Percentiles rank a stretch among this genome's conserved stretches.
phyloP scores from a whole-genome alignment of 2,329 filamentous ascomycete genomes.

The Ophiostoma himal-ulmi region DNA sequence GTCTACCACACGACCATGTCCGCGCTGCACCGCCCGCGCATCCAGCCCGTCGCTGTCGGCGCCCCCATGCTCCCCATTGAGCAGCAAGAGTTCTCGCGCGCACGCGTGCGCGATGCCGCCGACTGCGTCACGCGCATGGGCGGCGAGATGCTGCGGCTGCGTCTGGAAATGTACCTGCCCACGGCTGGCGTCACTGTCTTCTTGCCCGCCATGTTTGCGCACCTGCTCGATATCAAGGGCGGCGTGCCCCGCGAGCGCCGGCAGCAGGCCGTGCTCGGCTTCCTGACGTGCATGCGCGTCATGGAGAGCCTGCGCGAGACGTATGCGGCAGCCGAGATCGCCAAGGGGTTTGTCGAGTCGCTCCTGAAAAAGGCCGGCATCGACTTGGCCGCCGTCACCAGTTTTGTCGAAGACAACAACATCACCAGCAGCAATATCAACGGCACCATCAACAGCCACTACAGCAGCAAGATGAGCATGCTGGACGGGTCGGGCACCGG shows the following conservation, averaged over 20 bases:
- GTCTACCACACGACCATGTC: slow-evolving; percentile 88
- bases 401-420: slow-evolving; percentile 39
- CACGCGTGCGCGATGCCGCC: slow-evolving; percentile 77
- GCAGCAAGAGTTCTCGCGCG: slow-evolving; percentile 72
- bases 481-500: slow-evolving; percentile 37
- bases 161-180: slow-evolving; percentile 73
- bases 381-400: slow-evolving; percentile 47
- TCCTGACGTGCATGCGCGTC: slow-evolving; percentile 87
- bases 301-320: slow-evolving; percentile 82
- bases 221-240: slow-evolving; percentile 86
- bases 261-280: slow-evolving; percentile 68
- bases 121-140: slow-evolving; percentile 81
- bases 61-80: slow-evolving; percentile 50
- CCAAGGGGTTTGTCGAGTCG: slow-evolving; percentile 89
- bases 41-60: slow-evolving; percentile 65
- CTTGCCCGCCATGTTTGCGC: slow-evolving; percentile 87
- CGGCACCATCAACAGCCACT: slow-evolving; percentile 1
- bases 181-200: slow-evolving; percentile 89
- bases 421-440: neutral
- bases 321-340: slow-evolving; percentile 91
- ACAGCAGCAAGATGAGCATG: slow-evolving; percentile 5
- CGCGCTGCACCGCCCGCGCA: slow-evolving; percentile 84
- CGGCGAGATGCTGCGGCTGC: slow-evolving; percentile 64
- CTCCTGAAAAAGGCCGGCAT: slow-evolving; percentile 83
- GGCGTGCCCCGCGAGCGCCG: slow-evolving; percentile 70